These are phyloP conservation scores for Clausena lansium DNA, from an alignment of 345 rosid species.

Conservation along the genomic window DNA sequence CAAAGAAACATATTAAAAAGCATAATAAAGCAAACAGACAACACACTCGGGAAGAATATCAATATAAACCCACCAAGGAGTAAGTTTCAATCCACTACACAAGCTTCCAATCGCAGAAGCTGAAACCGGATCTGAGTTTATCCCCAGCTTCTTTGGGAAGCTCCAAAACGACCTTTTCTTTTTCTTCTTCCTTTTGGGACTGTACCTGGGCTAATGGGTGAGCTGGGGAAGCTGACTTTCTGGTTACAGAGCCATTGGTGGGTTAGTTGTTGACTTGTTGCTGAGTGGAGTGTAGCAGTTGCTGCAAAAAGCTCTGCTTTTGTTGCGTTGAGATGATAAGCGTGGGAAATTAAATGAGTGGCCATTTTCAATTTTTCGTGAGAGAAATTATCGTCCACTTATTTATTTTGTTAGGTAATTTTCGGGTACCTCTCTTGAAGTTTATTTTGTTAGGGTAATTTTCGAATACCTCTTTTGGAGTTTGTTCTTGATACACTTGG, in stretches of 20 bases:
- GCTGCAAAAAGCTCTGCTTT: slow-evolving; percentile 22
- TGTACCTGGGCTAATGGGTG: slow-evolving; percentile 50
- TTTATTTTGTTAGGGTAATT: no score
- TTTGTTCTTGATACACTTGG: no score
- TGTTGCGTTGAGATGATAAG: no score
- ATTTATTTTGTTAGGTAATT: no score
- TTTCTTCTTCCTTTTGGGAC: slow-evolving; percentile 67
- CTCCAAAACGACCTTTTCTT: slow-evolving; percentile 83
- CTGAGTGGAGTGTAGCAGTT: slow-evolving; percentile 26
- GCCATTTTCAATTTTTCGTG: no score
- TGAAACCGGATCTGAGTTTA: slow-evolving; percentile 71
- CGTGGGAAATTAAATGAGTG: no score
- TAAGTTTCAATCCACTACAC: slow-evolving; percentile 75
- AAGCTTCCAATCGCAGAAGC: slow-evolving; percentile 74
- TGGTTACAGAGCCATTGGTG: slow-evolving; percentile 58
- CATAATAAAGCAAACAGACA: slow-evolving; percentile 14
- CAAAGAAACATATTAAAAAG: background rate
- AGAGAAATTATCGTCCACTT: no score
- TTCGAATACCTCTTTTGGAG: no score
- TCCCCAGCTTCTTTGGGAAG: slow-evolving; percentile 72
- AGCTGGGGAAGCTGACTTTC: slow-evolving; percentile 58
- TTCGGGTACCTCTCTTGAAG: no score
- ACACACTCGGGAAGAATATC: slow-evolving; percentile 70
- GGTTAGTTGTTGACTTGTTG: background rate
- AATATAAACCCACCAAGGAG: slow-evolving; percentile 71